Percentiles rank a stretch among this genome's conserved stretches.
Evolutionary conservation across 768 basidiomycete species (phyloP).

Genomic region (Boletales sp.): DNA sequence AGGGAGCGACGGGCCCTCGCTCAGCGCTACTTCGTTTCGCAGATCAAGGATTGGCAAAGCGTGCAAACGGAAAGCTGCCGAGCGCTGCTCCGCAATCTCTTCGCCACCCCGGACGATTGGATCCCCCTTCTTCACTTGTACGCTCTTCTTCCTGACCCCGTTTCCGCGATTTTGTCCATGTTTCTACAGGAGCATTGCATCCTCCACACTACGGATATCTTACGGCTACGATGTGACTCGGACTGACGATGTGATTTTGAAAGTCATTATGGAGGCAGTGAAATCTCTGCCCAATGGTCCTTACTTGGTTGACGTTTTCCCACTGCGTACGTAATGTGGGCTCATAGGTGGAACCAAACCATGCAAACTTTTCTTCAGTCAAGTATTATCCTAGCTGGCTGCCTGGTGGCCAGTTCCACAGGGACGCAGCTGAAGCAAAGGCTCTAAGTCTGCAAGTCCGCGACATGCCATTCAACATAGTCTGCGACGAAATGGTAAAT

Average conservation of each 20-base stretch:
- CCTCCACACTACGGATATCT: not conserved
- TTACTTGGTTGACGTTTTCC: conserved; percentile 6
- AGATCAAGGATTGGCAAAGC: conserved; percentile 11
- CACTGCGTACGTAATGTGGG: not conserved
- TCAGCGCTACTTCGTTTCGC: conserved; percentile 7
- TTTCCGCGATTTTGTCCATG: not conserved
- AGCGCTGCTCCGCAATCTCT: not conserved
- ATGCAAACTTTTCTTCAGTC: not conserved
- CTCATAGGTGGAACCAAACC: no score
- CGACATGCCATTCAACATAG: conserved; percentile 5
- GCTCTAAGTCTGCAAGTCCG: not conserved
- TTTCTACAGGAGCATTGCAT: not conserved
- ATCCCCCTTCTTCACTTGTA: not conserved
- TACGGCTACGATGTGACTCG: conserved; percentile 3
- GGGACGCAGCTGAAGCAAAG: conserved; percentile 1
- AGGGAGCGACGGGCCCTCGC: conserved; percentile 3
- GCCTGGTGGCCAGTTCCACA: conserved; percentile 7
- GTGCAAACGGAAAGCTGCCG: conserved; percentile 3
- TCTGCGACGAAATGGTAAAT: conserved; percentile 8
- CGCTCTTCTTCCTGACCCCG: not conserved
- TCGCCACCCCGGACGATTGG: not conserved
- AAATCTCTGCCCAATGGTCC: not conserved
- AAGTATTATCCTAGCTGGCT: conserved; percentile 11
- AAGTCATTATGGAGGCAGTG: not conserved
- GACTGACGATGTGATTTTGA: not conserved